Evolutionary conservation across 192 early-diverging fungal genomes (phyloP).

Genomic region (Physocladia obscura): DNA sequence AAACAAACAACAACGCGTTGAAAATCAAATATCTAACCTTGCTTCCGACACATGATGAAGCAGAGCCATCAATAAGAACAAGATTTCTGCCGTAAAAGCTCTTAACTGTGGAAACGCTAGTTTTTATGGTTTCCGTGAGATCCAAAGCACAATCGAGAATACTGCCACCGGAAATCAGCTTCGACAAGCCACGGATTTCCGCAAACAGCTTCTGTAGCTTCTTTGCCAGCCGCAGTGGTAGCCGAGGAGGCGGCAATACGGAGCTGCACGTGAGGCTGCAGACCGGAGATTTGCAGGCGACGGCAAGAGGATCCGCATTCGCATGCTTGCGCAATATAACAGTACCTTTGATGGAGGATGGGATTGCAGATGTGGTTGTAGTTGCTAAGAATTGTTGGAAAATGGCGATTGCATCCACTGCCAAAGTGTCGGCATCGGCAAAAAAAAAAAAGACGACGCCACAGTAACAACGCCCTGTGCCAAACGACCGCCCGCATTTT

Average conservation of each 20-base stretch:
- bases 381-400: neutral
- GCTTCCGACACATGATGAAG: neutral
- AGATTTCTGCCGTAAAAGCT: neutral
- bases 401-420: neutral
- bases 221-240: neutral
- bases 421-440: neutral
- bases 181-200: neutral
- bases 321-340: neutral
- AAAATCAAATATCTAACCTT: no score
- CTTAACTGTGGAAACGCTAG: neutral
- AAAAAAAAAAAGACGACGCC: neutral
- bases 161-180: neutral
- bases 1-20: no score
- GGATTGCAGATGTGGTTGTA: no score
- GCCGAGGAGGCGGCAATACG: no score
- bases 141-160: neutral
- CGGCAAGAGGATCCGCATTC: neutral
- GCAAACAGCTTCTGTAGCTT: neutral
- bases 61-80: neutral
- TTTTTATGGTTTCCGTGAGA: neutral
- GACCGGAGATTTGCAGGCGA: neutral
- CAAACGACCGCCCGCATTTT: conserved; percentile 24
- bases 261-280: no score
- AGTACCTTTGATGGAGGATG: neutral
- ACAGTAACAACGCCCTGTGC: conserved; percentile 33